Base-by-base conservation (phyloP, 2,329 filamentous ascomycete species). In the Sclerotiophoma versabilis region DNA sequence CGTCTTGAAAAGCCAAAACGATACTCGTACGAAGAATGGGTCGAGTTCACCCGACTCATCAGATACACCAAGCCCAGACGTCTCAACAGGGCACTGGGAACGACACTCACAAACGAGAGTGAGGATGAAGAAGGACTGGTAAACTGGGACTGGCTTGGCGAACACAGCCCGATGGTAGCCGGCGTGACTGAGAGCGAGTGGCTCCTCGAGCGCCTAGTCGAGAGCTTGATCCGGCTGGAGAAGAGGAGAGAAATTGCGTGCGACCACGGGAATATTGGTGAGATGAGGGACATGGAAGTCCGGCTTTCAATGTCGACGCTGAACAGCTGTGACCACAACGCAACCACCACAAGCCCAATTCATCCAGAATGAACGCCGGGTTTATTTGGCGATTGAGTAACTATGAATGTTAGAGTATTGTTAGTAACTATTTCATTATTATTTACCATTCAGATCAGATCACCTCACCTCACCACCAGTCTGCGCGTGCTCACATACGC, bases 11-110 rank as follows among this genome's bases (percentile, higher is more conserved):
- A 84, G 2, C 80, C 82, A 0, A 87, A 86, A 49, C 83, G 81
- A 48, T 97, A 96, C 71, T 81, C 79, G 0, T 97, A 92, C 59
- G 86, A 92, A 62, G 89, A 96, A 70, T 96, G 92, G 93, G 89
- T 89, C 0, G 90, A 91, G 78, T 95, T 91, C 64, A 87, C 93
- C 7, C 84, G 85, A 19, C 80, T 96, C 26, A 90, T 96, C 30
- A 79, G 83, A 2, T 87, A 87, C 60, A 78, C 78, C 1, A 65
- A 60, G 4, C 61, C 57, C 2, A 46, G 53, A 9, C 60, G 58
- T 0, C 36, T 66, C 3, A 50, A 65, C 27, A 47, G 45, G n/a
- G 43, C 49, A 10, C n/a, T 49, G 6, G 48, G 42, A 7, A 53
- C 49, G 1, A 54, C 22, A 5, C 37, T 32, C 14, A 41, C 10